phyloP scores from a whole-genome alignment of 305 asterid genomes.

The Fraxinus dipetala region DNA sequence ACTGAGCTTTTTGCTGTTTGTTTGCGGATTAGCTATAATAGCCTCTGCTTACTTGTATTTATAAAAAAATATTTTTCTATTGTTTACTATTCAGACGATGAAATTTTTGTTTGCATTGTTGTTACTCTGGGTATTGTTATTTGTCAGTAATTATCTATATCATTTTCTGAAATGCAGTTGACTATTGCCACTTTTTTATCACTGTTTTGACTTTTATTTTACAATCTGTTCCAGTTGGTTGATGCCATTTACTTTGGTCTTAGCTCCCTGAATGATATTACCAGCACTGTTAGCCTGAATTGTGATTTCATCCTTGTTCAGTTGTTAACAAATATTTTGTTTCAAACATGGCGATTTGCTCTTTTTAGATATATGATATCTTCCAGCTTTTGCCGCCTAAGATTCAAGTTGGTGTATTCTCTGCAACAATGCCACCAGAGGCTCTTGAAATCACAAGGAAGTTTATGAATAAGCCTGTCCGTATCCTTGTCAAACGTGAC shows the following conservation, averaged over 20 bases:
- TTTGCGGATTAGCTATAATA: background rate
- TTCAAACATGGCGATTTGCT: background rate
- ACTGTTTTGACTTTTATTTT: background rate
- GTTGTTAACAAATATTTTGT: background rate
- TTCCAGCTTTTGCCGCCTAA: slow-evolving; percentile 14
- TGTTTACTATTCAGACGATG: background rate
- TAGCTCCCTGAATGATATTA: background rate
- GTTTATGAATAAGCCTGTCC: slow-evolving; percentile 10
- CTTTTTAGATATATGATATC: slow-evolving; percentile 11
- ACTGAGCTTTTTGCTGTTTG: background rate
- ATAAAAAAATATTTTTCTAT: background rate
- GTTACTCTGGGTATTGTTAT: background rate
- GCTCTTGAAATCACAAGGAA: slow-evolving; percentile 1
- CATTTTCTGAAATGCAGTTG: background rate
- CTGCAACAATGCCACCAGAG: slow-evolving; percentile 1
- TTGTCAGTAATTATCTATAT: background rate
- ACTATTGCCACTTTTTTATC: background rate
- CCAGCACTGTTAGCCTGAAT: background rate
- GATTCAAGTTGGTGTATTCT: slow-evolving; percentile 14
- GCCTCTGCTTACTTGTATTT: background rate
- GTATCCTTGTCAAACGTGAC: slow-evolving; percentile 20
- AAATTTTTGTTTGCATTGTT: background rate
- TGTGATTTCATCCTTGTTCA: background rate
- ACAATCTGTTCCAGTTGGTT: background rate
- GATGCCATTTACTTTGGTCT: background rate